Conservation (phyloP, 2,329 filamentous ascomycete genomes). For the Fusarium pseudonygamai region DNA sequence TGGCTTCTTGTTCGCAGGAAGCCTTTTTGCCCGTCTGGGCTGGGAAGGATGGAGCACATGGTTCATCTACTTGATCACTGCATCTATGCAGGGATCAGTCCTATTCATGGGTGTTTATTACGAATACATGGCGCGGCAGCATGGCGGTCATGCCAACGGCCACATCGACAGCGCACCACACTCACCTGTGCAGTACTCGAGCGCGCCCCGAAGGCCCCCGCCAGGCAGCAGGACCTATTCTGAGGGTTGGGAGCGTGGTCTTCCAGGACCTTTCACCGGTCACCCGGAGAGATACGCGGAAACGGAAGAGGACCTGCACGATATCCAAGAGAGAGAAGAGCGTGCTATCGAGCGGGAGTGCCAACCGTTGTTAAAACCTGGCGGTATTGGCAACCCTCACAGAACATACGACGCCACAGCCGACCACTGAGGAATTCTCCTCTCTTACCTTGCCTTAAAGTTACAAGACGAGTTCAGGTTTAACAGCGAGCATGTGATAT, state of each 20-base stretch:
- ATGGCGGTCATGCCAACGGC: conserved; percentile 37
- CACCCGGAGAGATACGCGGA: conserved; percentile 63
- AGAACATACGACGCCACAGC: conserved; percentile 51
- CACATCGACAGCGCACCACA: conserved; percentile 40
- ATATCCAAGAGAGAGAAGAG: conserved; percentile 61
- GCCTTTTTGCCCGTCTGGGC: conserved; percentile 82
- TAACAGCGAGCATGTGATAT: conserved; percentile 40
- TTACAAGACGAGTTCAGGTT: conserved; percentile 4
- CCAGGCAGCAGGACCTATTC: conserved; percentile 56
- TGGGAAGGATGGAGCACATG: conserved; percentile 92
- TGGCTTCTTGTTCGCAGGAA: conserved; percentile 87
- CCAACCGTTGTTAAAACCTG: conserved; percentile 60
- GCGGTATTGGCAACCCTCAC: conserved; percentile 59
- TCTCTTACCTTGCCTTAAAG: conserved; percentile 1
- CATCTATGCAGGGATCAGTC: conserved; percentile 82
- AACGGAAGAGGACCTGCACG: conserved; percentile 61
- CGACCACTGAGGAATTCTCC: conserved; percentile 20
- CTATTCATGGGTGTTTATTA: conserved; percentile 85
- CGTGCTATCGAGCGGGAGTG: conserved; percentile 60
- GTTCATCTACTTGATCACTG: conserved; percentile 90
- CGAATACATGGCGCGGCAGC: conserved; percentile 60
- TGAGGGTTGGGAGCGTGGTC: conserved; percentile 61
- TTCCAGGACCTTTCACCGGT: conserved; percentile 61
- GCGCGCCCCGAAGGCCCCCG: conserved; percentile 47
- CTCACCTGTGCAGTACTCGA: conserved; percentile 43